These are phyloP conservation scores for Lactarius hatsudake DNA, from an alignment of 768 basidiomycete species.

Conservation along the genomic window DNA sequence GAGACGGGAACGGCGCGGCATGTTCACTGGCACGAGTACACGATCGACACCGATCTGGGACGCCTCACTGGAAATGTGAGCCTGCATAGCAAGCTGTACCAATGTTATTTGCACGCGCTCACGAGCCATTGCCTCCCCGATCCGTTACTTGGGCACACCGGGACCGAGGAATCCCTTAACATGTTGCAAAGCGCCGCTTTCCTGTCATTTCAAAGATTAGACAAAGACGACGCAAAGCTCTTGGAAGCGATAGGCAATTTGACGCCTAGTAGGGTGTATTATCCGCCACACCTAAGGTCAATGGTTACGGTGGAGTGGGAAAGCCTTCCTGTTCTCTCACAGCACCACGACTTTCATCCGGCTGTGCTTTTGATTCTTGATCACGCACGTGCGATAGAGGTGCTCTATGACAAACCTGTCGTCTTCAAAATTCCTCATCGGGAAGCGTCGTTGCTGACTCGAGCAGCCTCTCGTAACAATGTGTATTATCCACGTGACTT, in stretches of 20 bases:
- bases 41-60: slow-evolving; percentile 34
- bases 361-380: not conserved
- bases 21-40: slow-evolving; percentile 33
- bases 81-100: slow-evolving; percentile 36
- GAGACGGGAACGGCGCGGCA: not conserved
- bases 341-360: slow-evolving; percentile 4
- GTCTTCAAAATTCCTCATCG: not conserved
- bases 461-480: slow-evolving; percentile 9
- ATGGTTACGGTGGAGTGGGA: slow-evolving; percentile 9
- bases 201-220: slow-evolving; percentile 41
- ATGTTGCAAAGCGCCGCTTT: slow-evolving; percentile 40
- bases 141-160: slow-evolving; percentile 43
- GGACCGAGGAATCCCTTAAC: slow-evolving; percentile 43
- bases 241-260: not conserved
- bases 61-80: slow-evolving; percentile 32
- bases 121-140: slow-evolving; percentile 44
- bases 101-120: slow-evolving; percentile 46
- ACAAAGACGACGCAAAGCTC: not conserved
- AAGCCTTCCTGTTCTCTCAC: slow-evolving; percentile 8
- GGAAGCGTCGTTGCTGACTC: not conserved
- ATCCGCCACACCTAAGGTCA: not conserved
- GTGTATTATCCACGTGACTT: slow-evolving; percentile 1
- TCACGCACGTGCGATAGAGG: slow-evolving; percentile 7
- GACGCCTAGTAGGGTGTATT: not conserved
- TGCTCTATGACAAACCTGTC: not conserved